A percentile compares a stretch with the other conserved stretches of the same genome.
Evolutionary conservation across 179 eudicot species (phyloP).

Genomic region (Beta corolliflora): DNA sequence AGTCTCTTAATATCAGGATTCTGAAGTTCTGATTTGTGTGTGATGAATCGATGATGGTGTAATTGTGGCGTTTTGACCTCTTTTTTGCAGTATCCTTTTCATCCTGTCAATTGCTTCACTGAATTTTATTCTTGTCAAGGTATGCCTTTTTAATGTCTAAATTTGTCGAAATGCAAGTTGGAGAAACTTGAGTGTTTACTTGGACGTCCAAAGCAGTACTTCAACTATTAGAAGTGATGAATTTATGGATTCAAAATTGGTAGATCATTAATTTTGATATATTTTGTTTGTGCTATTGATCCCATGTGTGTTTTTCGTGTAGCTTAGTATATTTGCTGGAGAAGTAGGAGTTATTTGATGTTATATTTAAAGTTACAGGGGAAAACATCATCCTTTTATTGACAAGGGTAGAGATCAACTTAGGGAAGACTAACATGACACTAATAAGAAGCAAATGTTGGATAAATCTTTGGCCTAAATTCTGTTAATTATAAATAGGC

Average conservation of each 20-base stretch:
- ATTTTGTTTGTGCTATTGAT: background rate
- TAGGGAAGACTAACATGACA: no score
- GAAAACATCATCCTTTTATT: background rate
- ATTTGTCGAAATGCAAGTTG: background rate
- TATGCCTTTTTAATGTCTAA: conserved; percentile 29
- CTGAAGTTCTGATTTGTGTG: background rate
- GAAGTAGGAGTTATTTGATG: background rate
- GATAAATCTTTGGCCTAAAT: no score
- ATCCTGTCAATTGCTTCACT: conserved; percentile 64
- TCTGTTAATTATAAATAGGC: no score
- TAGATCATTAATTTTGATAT: background rate
- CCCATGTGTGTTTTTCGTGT: background rate
- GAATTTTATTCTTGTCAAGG: conserved; percentile 90
- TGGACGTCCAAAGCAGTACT: background rate
- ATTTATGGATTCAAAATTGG: background rate
- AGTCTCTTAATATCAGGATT: conserved; percentile 20
- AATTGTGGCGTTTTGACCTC: background rate
- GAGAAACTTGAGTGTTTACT: background rate
- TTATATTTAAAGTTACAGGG: background rate
- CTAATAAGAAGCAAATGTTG: no score
- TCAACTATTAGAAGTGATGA: background rate
- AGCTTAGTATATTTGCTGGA: background rate
- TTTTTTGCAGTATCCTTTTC: conserved; percentile 63
- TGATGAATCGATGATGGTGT: conserved; percentile 4
- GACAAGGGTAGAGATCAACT: no score